Conservation (phyloP, 805 yeast genomes). For the Cyberlindnera bimundalis region DNA sequence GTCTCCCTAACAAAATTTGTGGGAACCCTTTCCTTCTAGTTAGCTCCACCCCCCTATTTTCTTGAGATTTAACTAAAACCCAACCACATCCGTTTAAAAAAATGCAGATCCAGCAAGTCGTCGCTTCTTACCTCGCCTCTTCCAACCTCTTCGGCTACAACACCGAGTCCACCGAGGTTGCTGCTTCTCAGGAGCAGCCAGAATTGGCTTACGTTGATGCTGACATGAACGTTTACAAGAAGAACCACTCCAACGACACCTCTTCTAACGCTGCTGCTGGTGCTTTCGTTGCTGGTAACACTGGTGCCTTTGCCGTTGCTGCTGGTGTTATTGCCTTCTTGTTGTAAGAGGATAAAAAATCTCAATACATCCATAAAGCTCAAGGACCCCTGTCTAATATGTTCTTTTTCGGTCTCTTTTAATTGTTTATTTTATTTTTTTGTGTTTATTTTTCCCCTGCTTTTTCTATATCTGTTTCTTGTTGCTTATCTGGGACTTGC, state of each 20-base stretch:
- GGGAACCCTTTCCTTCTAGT: too few relatives aligned
- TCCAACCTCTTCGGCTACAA: constrained; percentile 19
- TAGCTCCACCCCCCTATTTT: too few relatives aligned
- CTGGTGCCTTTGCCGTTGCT: constrained; percentile 24
- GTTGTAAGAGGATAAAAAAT: constrained; percentile 20
- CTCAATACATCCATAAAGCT: background rate
- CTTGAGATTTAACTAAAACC: background rate
- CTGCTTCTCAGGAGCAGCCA: constrained; percentile 12
- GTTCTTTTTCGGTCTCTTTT: too few relatives aligned
- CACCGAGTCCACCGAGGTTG: constrained; percentile 11
- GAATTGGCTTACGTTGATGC: constrained; percentile 20
- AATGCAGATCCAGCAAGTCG: constrained; percentile 32
- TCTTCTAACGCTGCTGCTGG: constrained; percentile 28
- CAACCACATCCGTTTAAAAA: background rate
- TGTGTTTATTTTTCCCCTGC: too few relatives aligned
- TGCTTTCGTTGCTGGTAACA: constrained; percentile 17
- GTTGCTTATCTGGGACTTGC: too few relatives aligned
- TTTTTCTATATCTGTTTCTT: too few relatives aligned
- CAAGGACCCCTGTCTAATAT: too few relatives aligned
- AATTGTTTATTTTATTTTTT: too few relatives aligned
- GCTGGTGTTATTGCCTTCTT: constrained; percentile 27
- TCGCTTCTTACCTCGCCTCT: constrained; percentile 28
- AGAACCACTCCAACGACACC: constrained; percentile 25
- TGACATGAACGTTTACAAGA: constrained; percentile 12
- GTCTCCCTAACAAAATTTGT: too few relatives aligned